These are phyloP conservation scores for Pichia paraexigua DNA, from an alignment of 805 yeast species.

Conservation along the genomic window DNA sequence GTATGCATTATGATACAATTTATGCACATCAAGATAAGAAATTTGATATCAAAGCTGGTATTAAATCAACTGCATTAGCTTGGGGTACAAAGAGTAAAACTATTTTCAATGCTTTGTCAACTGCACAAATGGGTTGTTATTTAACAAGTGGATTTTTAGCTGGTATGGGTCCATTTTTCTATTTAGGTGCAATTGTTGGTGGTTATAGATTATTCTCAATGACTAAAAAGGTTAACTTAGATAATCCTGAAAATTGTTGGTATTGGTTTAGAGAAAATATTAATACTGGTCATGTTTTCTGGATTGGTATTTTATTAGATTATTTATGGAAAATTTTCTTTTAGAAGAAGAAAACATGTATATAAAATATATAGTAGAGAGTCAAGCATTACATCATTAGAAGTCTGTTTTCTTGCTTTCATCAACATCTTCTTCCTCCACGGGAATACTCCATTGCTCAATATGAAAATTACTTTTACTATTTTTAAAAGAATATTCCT, in stretches of 20 bases:
- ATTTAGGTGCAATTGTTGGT: conserved; percentile 56
- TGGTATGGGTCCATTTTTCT: conserved; percentile 84
- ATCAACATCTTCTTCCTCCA: conserved; percentile 53
- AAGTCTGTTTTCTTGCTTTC: conserved; percentile 3
- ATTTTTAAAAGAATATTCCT: conserved; percentile 81
- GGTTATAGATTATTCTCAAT: conserved; percentile 59
- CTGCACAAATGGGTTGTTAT: conserved; percentile 58
- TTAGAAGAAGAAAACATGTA: conserved; percentile 12
- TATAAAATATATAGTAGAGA: background rate
- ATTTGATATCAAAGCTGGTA: conserved; percentile 84
- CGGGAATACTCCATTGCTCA: conserved; percentile 96
- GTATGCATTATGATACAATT: conserved; percentile 91
- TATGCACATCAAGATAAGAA: conserved; percentile 96
- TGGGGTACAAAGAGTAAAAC: conserved; percentile 82
- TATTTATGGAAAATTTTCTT: conserved; percentile 43
- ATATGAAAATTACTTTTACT: conserved; percentile 79
- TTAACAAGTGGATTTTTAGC: conserved; percentile 63
- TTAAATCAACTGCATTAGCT: conserved; percentile 89
- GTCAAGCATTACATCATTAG: background rate
- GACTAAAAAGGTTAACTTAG: conserved; percentile 69
- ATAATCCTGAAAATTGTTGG: conserved; percentile 80
- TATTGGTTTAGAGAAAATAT: conserved; percentile 69
- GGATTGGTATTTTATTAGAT: conserved; percentile 60
- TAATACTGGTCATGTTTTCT: conserved; percentile 61
- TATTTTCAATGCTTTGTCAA: conserved; percentile 54